Percentiles rank a stretch among this genome's conserved stretches.
phyloP scores from a whole-genome alignment of 2,329 filamentous ascomycete genomes.

The Tolypocladium album region DNA sequence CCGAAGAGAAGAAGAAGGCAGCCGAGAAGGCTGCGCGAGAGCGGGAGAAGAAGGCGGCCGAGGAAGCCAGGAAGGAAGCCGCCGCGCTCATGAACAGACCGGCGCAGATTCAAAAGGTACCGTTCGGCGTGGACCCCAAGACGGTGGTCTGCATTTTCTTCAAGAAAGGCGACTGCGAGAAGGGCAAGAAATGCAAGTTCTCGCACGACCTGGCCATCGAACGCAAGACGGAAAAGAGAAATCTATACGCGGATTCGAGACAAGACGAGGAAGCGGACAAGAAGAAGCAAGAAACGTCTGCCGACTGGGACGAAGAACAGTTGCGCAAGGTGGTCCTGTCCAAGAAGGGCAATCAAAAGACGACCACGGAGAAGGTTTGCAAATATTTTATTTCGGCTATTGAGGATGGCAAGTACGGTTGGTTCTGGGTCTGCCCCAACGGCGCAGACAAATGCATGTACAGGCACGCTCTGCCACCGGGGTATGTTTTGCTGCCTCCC shows the following conservation, averaged over 20 bases:
- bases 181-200: slow-evolving; percentile 97
- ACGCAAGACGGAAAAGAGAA: slow-evolving; percentile 85
- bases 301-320: slow-evolving; percentile 97
- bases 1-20: slow-evolving; percentile 75
- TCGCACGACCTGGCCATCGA: slow-evolving; percentile 83
- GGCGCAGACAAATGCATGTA: slow-evolving; percentile 98
- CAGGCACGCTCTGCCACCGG: slow-evolving; percentile 86
- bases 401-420: slow-evolving; percentile 97
- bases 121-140: slow-evolving; percentile 96
- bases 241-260: slow-evolving; percentile 77
- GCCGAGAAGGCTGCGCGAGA: slow-evolving; percentile 59
- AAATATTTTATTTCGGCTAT: slow-evolving; percentile 97
- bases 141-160: slow-evolving; percentile 93
- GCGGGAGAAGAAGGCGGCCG: slow-evolving; percentile 84
- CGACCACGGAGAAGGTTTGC: slow-evolving; percentile 96
- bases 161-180: slow-evolving; percentile 96
- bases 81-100: slow-evolving; percentile 81
- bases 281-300: slow-evolving; percentile 87
- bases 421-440: slow-evolving; percentile 98
- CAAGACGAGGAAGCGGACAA: slow-evolving; percentile 57
- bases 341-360: slow-evolving; percentile 95
- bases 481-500: slow-evolving; percentile 47
- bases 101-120: slow-evolving; percentile 92
- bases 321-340: slow-evolving; percentile 80
- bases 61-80: slow-evolving; percentile 70